These are phyloP conservation scores for Lyophyllum shimeji DNA, from an alignment of 768 basidiomycete species.

Conservation along the genomic window DNA sequence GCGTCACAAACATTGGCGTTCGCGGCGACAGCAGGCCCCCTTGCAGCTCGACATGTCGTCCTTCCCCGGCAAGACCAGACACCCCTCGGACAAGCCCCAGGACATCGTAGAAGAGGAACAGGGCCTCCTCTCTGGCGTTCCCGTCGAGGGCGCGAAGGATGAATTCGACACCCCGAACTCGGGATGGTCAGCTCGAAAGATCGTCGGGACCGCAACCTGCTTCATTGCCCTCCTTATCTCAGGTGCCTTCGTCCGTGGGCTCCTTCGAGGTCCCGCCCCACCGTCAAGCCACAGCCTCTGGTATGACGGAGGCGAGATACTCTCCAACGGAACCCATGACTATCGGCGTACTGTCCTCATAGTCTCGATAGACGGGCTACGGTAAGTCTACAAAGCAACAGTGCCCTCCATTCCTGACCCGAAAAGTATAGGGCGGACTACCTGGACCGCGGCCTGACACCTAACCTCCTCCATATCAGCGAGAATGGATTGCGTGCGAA, in stretches of 20 bases:
- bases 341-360: constrained; percentile 81
- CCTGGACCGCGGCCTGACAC: constrained; percentile 81
- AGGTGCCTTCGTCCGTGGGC: constrained; percentile 39
- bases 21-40: too few species aligned
- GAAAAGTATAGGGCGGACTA: constrained; percentile 70
- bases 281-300: constrained; percentile 26
- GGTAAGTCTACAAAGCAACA: constrained; percentile 36
- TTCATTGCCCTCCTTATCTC: constrained; percentile 44
- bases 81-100: constrained; percentile 7
- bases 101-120: constrained; percentile 34
- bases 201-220: constrained; percentile 34
- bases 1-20: too few species aligned
- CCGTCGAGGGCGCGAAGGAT: constrained; percentile 20
- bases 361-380: constrained; percentile 84
- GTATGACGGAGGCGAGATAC: constrained; percentile 41
- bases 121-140: constrained; percentile 33
- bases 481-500: constrained; percentile 85
- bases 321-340: constrained; percentile 81
- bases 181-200: constrained; percentile 38
- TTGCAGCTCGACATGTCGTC: constrained; percentile 11
- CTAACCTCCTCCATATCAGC: constrained; percentile 78
- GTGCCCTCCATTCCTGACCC: constrained; percentile 3
- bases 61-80: constrained; percentile 7
- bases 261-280: constrained; percentile 28
- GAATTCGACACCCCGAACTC: constrained; percentile 16